Base-by-base conservation (phyloP, 192 early-diverging fungal species). In the Umbelopsis ramanniana region DNA sequence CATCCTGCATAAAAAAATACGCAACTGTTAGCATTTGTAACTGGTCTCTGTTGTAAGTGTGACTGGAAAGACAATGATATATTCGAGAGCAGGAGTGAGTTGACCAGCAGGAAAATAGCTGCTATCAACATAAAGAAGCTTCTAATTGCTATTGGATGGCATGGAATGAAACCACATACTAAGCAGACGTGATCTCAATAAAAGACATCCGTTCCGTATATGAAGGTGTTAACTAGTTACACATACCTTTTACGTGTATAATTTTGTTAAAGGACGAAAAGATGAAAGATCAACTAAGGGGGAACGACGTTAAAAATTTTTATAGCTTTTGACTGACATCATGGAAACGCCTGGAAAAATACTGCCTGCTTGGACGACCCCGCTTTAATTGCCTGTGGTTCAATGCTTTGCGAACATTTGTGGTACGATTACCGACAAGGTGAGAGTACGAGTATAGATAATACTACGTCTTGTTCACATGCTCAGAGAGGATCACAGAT, bases 101-200 rank as follows among this genome's bases (percentile, higher is more conserved):
- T 63, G 57, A 50, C 6, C 57, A 37, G 15, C 29, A 63, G 57
- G 33, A 37, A 4, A 26, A 29, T 29, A 29, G 26, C 57, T 63
- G 57, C 57, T 63, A 12, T 37, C 57, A 63, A 63, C 57, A 63
- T 63, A 63, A 63, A 63, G 29, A 37, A 19, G 11, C 40, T 29
- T 14, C 26, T 26, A 17, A 63, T 63, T 63, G 57, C 57, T 63
- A 0, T 63, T 63, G 29, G 57, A 63, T 63, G 57, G 15, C 12
- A 37, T 63, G 57, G 29, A 63, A 63, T 37, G 57, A 63, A 12
- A 29, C 14, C 57, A 37, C 15, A 19, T 26, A 63, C 17, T 17
- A 37, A 8, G 1, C 15, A 29, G 10, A 6, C 14, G 7, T 63
- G 57, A 19, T 33, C 57, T 63, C 33, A 33, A 63, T 38, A 26